Conservation (phyloP, 371 early-diverging fungal genomes). For the Batrachochytrium dendrobatidis region DNA sequence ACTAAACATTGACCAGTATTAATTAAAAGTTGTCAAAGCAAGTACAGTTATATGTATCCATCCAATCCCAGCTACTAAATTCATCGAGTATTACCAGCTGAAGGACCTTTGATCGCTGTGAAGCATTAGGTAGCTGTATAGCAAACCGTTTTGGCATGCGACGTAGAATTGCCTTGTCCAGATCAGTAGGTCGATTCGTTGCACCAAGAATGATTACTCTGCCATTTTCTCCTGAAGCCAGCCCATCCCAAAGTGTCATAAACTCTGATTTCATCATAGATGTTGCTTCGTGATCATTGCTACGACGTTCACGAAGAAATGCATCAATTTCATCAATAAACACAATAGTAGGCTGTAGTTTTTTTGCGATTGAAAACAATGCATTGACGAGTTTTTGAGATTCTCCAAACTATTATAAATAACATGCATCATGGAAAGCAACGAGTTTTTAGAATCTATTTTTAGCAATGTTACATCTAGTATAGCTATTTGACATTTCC, state of each 20-base stretch:
- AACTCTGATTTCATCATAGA: slow-evolving; percentile 98
- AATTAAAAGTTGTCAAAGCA: no score
- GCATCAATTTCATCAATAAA: slow-evolving; percentile 98
- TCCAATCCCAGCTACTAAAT: no score
- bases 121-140: slow-evolving; percentile 79
- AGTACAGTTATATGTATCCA: no score
- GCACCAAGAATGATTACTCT: slow-evolving; percentile 64
- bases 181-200: slow-evolving; percentile 95
- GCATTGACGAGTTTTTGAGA: slow-evolving; percentile 90
- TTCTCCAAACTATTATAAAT: slow-evolving; percentile 71
- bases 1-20: no score
- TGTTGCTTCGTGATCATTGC: slow-evolving; percentile 90
- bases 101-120: slow-evolving; percentile 86
- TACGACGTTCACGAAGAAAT: slow-evolving; percentile 85
- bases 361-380: slow-evolving; percentile 84
- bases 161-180: slow-evolving; percentile 90
- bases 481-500: no score
- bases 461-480: no score
- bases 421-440: no score
- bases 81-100: slow-evolving; percentile 66
- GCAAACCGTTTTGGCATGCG: slow-evolving; percentile 95
- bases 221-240: slow-evolving; percentile 68
- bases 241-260: slow-evolving; percentile 95
- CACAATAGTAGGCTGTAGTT: slow-evolving; percentile 90
- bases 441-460: no score